A percentile compares a stretch with the other conserved stretches of the same genome.
Conservation (phyloP, 306 rosid genomes). For the Quercus agrifolia region DNA sequence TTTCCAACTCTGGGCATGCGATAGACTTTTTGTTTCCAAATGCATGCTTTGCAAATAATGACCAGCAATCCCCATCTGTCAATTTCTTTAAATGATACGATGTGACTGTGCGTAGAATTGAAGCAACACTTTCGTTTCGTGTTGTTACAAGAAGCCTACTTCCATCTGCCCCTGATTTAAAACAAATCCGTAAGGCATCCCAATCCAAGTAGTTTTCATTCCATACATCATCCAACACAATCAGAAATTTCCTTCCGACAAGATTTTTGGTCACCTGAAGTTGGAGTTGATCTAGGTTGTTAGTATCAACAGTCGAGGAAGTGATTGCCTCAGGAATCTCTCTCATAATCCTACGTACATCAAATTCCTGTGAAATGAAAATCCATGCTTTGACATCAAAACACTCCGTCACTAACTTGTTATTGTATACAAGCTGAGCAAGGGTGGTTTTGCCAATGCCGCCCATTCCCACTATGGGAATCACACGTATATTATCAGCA, state of each 20-base stretch:
- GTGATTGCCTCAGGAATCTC: conserved; percentile 8
- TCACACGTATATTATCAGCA: not conserved
- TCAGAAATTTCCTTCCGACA: conserved; percentile 7
- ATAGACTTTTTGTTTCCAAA: not conserved
- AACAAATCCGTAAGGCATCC: conserved; percentile 13
- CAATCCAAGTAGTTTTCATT: conserved; percentile 21
- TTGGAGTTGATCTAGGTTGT: conserved; percentile 6
- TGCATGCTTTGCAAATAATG: conserved; percentile 21
- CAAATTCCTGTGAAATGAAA: conserved; percentile 1
- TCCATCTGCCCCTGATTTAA: conserved; percentile 22
- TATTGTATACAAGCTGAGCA: conserved; percentile 11
- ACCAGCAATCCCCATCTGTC: conserved; percentile 21
- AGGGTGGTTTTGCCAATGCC: conserved; percentile 16
- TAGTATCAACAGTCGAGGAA: not conserved
- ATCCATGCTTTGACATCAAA: conserved; percentile 14
- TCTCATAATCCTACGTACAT: not conserved
- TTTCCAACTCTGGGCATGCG: not conserved
- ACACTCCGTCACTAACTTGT: not conserved
- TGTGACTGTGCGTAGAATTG: conserved; percentile 1
- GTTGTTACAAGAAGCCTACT: conserved; percentile 25
- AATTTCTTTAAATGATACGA: not conserved
- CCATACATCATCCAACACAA: conserved; percentile 39
- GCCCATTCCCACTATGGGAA: conserved; percentile 13
- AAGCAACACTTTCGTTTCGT: conserved; percentile 13
- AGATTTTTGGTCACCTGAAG: not conserved